These are phyloP conservation scores for Penicillium paneum DNA, from an alignment of 2,329 filamentous ascomycete genomes.

Conservation along the genomic window DNA sequence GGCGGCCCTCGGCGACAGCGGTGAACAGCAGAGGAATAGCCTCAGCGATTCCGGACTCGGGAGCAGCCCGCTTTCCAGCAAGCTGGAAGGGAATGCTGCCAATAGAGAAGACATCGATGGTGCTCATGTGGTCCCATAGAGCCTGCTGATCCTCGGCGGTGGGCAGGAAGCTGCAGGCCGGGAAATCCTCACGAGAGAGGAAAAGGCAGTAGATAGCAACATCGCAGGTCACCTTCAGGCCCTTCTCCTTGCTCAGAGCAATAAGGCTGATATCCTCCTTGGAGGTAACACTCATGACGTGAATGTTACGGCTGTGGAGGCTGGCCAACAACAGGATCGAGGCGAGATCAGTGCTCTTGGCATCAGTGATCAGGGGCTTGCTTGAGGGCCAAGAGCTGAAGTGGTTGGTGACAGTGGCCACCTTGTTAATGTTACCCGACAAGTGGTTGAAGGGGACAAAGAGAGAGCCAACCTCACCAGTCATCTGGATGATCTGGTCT, in stretches of 20 bases:
- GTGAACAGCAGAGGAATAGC: conserved; percentile 71
- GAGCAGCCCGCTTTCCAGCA: conserved; percentile 57
- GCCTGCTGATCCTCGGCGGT: conserved; percentile 69
- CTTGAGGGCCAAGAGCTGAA: conserved; percentile 73
- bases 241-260: conserved; percentile 74
- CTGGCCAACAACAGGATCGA: conserved; percentile 75
- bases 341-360: conserved; percentile 75
- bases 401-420: conserved; percentile 73
- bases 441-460: conserved; percentile 81
- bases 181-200: conserved; percentile 67
- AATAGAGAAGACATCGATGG: conserved; percentile 75
- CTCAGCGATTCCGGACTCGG: conserved; percentile 67
- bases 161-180: conserved; percentile 60
- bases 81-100: conserved; percentile 76
- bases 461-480: conserved; percentile 71
- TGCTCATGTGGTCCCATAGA: conserved; percentile 69
- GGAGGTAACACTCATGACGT: conserved; percentile 76
- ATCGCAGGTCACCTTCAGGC: conserved; percentile 77
- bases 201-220: conserved; percentile 78
- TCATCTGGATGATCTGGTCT: conserved; percentile 69
- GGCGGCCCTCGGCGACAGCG: conserved; percentile 68
- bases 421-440: conserved; percentile 79
- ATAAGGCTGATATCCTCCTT: conserved; percentile 77
- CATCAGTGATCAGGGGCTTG: conserved; percentile 79
- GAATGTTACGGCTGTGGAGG: conserved; percentile 72